These are phyloP conservation scores for Aspergillus olivimuriae DNA, from an alignment of 495 filamentous ascomycete species.

Conservation along the genomic window DNA sequence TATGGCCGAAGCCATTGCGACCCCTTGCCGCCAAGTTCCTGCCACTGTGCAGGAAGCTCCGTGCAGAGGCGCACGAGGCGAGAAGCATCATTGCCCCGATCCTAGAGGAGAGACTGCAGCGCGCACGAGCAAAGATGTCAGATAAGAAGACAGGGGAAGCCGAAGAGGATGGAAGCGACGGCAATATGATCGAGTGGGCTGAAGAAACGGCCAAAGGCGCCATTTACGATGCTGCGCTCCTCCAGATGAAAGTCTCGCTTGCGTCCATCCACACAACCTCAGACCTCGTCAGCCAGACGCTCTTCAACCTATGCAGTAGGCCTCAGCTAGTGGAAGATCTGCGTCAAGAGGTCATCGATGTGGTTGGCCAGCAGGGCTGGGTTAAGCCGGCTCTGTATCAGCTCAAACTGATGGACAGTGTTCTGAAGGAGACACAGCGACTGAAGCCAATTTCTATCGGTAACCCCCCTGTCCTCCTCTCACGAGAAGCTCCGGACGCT, in stretches of 20 bases:
- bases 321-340: neutral
- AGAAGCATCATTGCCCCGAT: constrained; percentile 16
- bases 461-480: constrained; percentile 22
- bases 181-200: constrained; percentile 21
- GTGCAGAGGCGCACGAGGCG: constrained; percentile 9
- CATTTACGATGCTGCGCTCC: constrained; percentile 9
- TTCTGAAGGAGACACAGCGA: neutral
- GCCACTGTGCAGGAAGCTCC: constrained; percentile 12
- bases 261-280: constrained; percentile 22
- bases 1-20: constrained; percentile 19
- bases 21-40: constrained; percentile 17
- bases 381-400: neutral
- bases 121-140: neutral
- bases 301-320: neutral
- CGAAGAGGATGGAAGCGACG: constrained; percentile 15
- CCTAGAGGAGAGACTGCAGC: constrained; percentile 14
- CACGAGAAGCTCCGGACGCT: neutral
- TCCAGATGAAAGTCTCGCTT: constrained; percentile 18
- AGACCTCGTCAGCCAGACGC: neutral
- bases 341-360: neutral
- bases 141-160: neutral
- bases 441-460: neutral
- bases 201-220: constrained; percentile 15
- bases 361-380: neutral
- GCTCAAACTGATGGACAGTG: constrained; percentile 1